Conservation (phyloP, 2,329 filamentous ascomycete genomes). For the Aspergillus ustus region DNA sequence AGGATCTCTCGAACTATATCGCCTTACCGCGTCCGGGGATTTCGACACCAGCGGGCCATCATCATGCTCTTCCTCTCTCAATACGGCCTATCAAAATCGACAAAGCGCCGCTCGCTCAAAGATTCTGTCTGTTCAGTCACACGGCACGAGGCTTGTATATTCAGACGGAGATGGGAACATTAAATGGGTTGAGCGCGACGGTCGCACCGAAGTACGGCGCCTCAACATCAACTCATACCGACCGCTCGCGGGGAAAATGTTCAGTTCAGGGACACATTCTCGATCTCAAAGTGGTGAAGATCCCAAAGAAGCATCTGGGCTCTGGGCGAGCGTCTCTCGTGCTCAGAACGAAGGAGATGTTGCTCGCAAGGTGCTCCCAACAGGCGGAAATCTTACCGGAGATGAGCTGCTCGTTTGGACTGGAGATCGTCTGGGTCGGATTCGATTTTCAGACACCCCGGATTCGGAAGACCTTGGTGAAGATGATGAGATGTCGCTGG, state of each 20-base stretch:
- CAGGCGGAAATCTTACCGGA: slow-evolving; percentile 49
- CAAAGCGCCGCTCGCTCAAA: slow-evolving; percentile 82
- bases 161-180: slow-evolving; percentile 83
- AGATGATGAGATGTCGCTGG: slow-evolving; percentile 36
- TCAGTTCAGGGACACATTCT: background rate
- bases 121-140: slow-evolving; percentile 77
- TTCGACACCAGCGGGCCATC: slow-evolving; percentile 31
- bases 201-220: slow-evolving; percentile 58
- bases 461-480: slow-evolving; percentile 45
- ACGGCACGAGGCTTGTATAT: slow-evolving; percentile 80
- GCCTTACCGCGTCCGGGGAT: slow-evolving; percentile 37
- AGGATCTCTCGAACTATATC: slow-evolving; percentile 85
- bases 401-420: slow-evolving; percentile 86
- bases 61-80: slow-evolving; percentile 32
- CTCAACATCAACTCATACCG: slow-evolving; percentile 61
- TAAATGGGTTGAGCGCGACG: slow-evolving; percentile 91
- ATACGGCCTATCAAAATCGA: slow-evolving; percentile 69
- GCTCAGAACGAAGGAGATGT: slow-evolving; percentile 66
- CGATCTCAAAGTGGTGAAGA: slow-evolving; percentile 19
- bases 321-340: slow-evolving; percentile 61
- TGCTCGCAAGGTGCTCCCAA: slow-evolving; percentile 77
- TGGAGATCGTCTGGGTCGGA: slow-evolving; percentile 77
- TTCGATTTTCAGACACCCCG: slow-evolving; percentile 62
- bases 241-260: background rate
- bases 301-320: slow-evolving; percentile 56